Conservation (phyloP, 1,284 basidiomycete species). For the Sporisorium graminicola region DNA sequence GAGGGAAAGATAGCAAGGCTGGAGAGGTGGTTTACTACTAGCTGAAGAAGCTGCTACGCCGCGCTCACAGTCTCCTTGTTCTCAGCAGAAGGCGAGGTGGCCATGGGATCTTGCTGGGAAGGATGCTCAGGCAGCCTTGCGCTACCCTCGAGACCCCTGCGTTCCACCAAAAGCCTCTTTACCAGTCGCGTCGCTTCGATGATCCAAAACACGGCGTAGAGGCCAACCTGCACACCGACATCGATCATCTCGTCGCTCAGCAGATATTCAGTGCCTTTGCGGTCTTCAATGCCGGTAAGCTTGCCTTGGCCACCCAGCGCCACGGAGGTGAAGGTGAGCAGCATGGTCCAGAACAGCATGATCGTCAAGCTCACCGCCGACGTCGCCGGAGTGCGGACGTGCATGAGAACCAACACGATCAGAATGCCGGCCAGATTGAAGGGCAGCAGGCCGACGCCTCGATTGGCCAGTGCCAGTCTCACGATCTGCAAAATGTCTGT, state of each 20-base stretch:
- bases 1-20: no score
- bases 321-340: slow-evolving; percentile 47
- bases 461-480: slow-evolving; percentile 53
- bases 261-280: slow-evolving; percentile 49
- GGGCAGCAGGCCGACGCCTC: slow-evolving; percentile 51
- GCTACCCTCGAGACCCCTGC: slow-evolving; percentile 5
- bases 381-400: slow-evolving; percentile 13
- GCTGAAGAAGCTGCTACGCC: slow-evolving; percentile 5
- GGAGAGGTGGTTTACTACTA: no score
- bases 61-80: slow-evolving; percentile 5
- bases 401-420: slow-evolving; percentile 50
- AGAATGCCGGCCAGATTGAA: slow-evolving; percentile 55
- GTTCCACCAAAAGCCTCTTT: neutral
- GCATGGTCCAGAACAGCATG: slow-evolving; percentile 46
- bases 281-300: slow-evolving; percentile 40
- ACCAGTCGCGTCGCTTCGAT: slow-evolving; percentile 20
- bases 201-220: slow-evolving; percentile 49
- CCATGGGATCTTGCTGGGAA: slow-evolving; percentile 2
- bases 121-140: slow-evolving; percentile 14
- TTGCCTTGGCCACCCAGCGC: slow-evolving; percentile 34
- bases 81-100: slow-evolving; percentile 14
- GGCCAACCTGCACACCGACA: slow-evolving; percentile 46
- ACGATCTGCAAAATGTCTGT: slow-evolving; percentile 59
- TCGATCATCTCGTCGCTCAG: slow-evolving; percentile 54
- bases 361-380: slow-evolving; percentile 20